Evolutionary conservation across 768 basidiomycete genomes (phyloP), one percentile per base, ranked within the genome.

Genomic region (Boletus eberwhitei): DNA sequence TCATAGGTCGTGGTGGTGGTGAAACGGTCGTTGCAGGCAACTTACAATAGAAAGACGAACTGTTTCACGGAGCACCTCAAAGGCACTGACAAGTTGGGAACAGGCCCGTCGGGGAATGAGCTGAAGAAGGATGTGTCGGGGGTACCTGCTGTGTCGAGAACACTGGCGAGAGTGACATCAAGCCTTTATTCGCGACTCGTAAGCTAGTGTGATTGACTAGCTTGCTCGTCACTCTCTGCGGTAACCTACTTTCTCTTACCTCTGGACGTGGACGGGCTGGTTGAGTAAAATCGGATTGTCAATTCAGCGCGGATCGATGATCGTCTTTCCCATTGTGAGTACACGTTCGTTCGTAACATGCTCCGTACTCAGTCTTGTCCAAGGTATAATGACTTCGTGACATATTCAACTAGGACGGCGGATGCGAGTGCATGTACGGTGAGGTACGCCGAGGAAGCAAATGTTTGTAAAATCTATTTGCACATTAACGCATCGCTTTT

Each of bases 1-100:
- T 88, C 38, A 84, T 88, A 75, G 83, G 85, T 8, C 79, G 82
- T 55, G 88, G 88, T 12, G 68, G 71, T 35, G 86, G 88, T 57
- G 77, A 75, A 19, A 71, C 77, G 19, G 88, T 87, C 0, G 82
- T 88, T 5, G 77, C 79, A 19, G 71, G 89, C 88, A 3, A 65
- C 69, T 24, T 78, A 81, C 56, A 90, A 90, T 59, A 77, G 81
- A 82, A 82, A 61, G 57, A 75, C 66, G 29, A 77, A 73, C 48
- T 69, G 41, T 53, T 68, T 89, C 38, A 80, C 86, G 16, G 21
- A 47, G 9, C 9, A 38, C 37, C 9, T 19, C 4, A 5, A 19
- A 38, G n/a, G 37, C 0, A 53, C 97, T 94, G 69, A 64, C 37
- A 61, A 59, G 4, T 12, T 57, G 1, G 50, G 43, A 41, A 51